A percentile compares a stretch with the other conserved stretches of the same genome.
phyloP scores from a whole-genome alignment of 169 alveolate genomes.

The Cryptosporidium ryanae region DNA sequence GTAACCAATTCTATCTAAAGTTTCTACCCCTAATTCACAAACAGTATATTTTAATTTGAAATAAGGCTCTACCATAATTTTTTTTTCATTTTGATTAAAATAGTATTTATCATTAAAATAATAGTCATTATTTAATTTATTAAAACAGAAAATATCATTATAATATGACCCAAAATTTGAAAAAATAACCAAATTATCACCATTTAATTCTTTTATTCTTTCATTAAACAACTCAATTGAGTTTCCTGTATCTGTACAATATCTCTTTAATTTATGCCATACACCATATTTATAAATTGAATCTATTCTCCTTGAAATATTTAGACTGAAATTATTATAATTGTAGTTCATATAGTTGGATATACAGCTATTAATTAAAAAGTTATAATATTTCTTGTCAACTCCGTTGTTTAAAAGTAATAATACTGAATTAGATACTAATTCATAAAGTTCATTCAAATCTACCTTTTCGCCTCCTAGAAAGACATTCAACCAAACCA shows the following conservation, averaged over 20 bases:
- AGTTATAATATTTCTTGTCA: slow-evolving; percentile 3
- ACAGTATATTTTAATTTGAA: no score
- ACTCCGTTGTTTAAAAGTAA: slow-evolving; percentile 8
- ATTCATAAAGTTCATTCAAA: slow-evolving; percentile 15
- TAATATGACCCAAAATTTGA: background rate
- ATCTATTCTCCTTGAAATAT: slow-evolving; percentile 1
- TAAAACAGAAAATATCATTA: no score
- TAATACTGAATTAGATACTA: slow-evolving; percentile 21
- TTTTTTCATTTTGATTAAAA: no score
- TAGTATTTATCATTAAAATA: no score
- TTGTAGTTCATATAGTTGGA: slow-evolving; percentile 39
- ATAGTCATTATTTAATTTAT: no score
- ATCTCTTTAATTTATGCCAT: slow-evolving; percentile 33
- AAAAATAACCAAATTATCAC: slow-evolving; percentile 15
- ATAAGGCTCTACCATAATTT: no score
- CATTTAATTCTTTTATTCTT: background rate
- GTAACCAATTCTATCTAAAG: no score
- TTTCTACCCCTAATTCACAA: no score
- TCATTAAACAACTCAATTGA: slow-evolving; percentile 3
- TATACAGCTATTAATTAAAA: slow-evolving; percentile 15
- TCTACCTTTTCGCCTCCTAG: background rate
- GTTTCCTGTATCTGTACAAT: slow-evolving; percentile 6
- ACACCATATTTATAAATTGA: slow-evolving; percentile 9
- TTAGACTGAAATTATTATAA: background rate
- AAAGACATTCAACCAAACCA: slow-evolving; percentile 16